Evolutionary conservation across 139 green algal species (phyloP).

Genomic region (Volvox africanus): DNA sequence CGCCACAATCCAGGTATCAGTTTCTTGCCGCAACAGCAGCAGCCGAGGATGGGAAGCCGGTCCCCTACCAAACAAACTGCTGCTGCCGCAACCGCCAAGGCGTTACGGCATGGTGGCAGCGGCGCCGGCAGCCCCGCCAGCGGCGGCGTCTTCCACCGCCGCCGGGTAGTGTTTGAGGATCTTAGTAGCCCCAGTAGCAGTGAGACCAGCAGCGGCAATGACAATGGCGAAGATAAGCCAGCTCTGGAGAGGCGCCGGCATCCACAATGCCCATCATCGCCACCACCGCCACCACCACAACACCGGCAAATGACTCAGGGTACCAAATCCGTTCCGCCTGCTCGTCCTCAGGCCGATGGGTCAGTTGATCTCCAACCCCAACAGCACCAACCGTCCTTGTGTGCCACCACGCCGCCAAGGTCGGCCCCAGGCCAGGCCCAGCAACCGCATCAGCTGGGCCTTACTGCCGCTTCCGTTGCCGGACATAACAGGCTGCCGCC

Average conservation of each 20-base stretch:
- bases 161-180: constrained; percentile 27
- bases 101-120: not conserved
- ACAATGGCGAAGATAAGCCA: not conserved
- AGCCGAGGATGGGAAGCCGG: not conserved
- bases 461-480: too few relatives aligned
- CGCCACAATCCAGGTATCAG: not conserved
- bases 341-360: too few relatives aligned
- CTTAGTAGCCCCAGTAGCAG: constrained; percentile 18
- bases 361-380: not conserved
- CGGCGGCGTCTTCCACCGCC: constrained; percentile 28
- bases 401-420: not conserved
- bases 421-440: not conserved
- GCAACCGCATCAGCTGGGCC: not conserved
- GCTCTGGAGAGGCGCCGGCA: not conserved
- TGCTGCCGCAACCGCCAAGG: not conserved
- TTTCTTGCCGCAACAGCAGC: not conserved
- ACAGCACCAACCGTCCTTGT: not conserved
- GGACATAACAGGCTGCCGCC: too few relatives aligned
- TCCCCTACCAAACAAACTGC: not conserved
- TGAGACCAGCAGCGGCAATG: not conserved
- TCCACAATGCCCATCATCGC: not conserved
- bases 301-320: not conserved
- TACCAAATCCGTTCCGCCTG: too few relatives aligned
- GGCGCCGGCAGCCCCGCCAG: not conserved
- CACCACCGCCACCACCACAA: not conserved